Evolutionary conservation across 495 filamentous ascomycete species (phyloP), one percentile per base, ranked within the genome.

Genomic region (Penicillium steckii): DNA sequence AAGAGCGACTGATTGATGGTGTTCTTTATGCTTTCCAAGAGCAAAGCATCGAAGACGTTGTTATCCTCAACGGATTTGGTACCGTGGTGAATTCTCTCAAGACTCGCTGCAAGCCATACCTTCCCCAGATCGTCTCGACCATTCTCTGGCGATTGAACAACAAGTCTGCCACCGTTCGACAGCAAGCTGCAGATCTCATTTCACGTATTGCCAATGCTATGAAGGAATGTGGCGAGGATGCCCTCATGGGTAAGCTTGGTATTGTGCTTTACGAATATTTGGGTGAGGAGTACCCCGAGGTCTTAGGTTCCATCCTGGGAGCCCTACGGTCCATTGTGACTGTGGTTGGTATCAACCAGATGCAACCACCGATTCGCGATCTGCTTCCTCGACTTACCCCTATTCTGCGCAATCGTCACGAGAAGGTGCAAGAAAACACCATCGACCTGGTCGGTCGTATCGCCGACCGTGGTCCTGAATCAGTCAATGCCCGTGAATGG

Each of bases 341-440:
- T 0, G 95, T 97, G 24, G 92, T 99, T 35, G 95, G 95, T 72
- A 96, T 99, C 80, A 89, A 86, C 68, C 89, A 91, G 70, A 97
- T 99, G 95, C 90, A 97, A 53, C 95, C 95, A 9, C 92, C 95
- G n/a, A 97, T 99, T 68, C 89, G 91, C 56, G 95, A 99, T 63
- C 82, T 99, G 7, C 84, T 99, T 3, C 95, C 95, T 8, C 90
- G 95, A 23, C 84, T 99, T 19, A 97, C 94, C 1, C 94, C 94
- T 13, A 98, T 98, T 63, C 79, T 99, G 41, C 90, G 95, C 48
- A 99, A 99, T 73, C 89, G 95, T 42, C 95, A 99, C 77, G 95
- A 99, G 68, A 99, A 99, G 71, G 95, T 99, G 33, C 95, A 99
- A 68, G 95, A 99, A 60, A 99, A 99, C 71, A 96, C 94, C n/a